Conservation (phyloP, 768 basidiomycete genomes). For the Baorangia bicolor region DNA sequence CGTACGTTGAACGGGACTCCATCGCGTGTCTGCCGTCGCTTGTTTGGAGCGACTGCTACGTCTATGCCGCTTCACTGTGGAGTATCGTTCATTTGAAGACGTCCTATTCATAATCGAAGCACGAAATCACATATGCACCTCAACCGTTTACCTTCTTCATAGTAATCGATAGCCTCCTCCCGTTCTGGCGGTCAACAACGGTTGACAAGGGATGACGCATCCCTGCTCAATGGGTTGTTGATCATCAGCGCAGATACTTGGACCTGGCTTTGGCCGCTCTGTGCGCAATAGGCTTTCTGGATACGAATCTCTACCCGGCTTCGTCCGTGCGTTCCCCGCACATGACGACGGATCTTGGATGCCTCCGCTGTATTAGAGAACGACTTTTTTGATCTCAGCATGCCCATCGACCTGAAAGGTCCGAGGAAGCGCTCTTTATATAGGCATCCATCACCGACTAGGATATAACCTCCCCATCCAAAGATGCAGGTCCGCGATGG, state of each 20-base stretch:
- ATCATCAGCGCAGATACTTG: background rate
- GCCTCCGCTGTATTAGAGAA: no score
- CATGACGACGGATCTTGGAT: no score
- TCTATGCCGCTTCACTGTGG: background rate
- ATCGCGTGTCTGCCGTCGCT: background rate
- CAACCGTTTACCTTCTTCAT: background rate
- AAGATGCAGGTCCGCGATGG: background rate
- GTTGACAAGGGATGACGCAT: background rate
- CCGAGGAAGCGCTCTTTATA: background rate
- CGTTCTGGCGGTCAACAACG: background rate
- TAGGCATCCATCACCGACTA: background rate
- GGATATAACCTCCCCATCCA: background rate
- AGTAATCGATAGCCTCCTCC: background rate
- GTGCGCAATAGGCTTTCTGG: background rate
- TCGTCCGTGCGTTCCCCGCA: background rate
- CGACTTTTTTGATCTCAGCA: background rate
- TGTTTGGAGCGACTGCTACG: background rate
- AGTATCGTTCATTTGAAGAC: background rate
- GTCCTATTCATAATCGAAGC: background rate
- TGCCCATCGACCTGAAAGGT: background rate
- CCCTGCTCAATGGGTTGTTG: background rate
- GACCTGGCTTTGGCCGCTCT: background rate
- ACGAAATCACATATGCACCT: background rate
- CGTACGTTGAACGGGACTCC: background rate
- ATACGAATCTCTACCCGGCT: no score